Conservation (phyloP, 2,329 filamentous ascomycete species). For the Fusarium piperis region DNA sequence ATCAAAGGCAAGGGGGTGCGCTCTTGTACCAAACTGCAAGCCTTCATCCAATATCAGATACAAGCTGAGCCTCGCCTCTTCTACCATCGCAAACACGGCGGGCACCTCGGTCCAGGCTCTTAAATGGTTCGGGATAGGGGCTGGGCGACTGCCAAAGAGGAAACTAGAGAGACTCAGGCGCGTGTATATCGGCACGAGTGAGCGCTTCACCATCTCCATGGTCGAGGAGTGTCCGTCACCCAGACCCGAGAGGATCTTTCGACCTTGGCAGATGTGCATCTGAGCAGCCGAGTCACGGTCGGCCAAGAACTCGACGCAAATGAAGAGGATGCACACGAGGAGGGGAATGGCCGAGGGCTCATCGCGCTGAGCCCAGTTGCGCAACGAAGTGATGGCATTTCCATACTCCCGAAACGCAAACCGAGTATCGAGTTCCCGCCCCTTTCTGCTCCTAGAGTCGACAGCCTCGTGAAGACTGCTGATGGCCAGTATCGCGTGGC, state of each 20-base stretch:
- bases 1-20: constrained; percentile 40
- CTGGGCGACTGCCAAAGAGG: constrained; percentile 52
- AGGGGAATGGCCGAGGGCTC: constrained; percentile 47
- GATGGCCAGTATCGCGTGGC: constrained; percentile 60
- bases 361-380: constrained; percentile 48
- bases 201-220: constrained; percentile 51
- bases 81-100: constrained; percentile 46
- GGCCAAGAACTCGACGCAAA: constrained; percentile 64
- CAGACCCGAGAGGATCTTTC: constrained; percentile 52
- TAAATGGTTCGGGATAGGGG: constrained; percentile 49
- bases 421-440: constrained; percentile 27
- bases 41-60: constrained; percentile 54
- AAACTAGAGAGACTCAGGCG: constrained; percentile 54
- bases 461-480: constrained; percentile 57
- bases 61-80: constrained; percentile 45
- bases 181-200: constrained; percentile 56
- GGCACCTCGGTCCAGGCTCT: constrained; percentile 46
- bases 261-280: constrained; percentile 56
- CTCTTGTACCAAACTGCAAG: constrained; percentile 49
- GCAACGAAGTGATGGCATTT: constrained; percentile 56
- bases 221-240: constrained; percentile 40
- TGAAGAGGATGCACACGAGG: constrained; percentile 60
- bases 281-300: constrained; percentile 58
- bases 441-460: constrained; percentile 31
- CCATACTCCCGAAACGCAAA: constrained; percentile 54